Conservation (phyloP, 768 basidiomycete genomes). For the Hygrophorus russula region DNA sequence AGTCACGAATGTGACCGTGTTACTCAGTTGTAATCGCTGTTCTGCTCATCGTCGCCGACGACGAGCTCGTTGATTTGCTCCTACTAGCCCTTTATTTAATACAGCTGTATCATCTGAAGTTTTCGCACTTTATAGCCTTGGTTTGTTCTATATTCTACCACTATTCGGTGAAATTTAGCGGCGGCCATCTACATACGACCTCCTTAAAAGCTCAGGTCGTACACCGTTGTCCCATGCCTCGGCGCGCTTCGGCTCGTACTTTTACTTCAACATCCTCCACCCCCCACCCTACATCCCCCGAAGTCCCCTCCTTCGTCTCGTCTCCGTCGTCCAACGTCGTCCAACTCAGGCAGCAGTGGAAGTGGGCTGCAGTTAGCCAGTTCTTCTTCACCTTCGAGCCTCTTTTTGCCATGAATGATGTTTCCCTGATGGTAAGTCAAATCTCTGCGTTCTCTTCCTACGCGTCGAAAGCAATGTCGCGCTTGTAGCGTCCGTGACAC, state of each 20-base stretch:
- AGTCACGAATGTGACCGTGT: no score
- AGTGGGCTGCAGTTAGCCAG: constrained; percentile 87
- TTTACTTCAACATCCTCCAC: constrained; percentile 18
- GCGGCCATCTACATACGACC: no score
- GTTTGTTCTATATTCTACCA: no score
- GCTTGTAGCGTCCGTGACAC: neutral
- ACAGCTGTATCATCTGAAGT: no score
- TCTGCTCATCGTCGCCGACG: no score
- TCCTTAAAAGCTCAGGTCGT: no score
- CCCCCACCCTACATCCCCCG: constrained; percentile 15
- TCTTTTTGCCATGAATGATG: constrained; percentile 60
- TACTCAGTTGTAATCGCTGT: no score
- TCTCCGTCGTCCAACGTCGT: constrained; percentile 26
- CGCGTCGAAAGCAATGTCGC: neutral
- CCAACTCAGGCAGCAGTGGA: constrained; percentile 70
- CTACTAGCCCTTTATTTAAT: no score
- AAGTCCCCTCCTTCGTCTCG: constrained; percentile 13
- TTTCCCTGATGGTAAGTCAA: constrained; percentile 48
- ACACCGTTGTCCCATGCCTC: constrained; percentile 33
- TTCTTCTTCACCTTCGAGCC: constrained; percentile 80
- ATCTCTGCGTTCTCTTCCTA: constrained; percentile 6
- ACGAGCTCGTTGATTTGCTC: no score
- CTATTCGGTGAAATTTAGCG: no score
- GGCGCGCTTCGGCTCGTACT: constrained; percentile 35
- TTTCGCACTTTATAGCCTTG: no score